Evolutionary conservation across 176 grass and related monocot species (phyloP).

Genomic region (sorghum (Sorghum bicolor)): DNA sequence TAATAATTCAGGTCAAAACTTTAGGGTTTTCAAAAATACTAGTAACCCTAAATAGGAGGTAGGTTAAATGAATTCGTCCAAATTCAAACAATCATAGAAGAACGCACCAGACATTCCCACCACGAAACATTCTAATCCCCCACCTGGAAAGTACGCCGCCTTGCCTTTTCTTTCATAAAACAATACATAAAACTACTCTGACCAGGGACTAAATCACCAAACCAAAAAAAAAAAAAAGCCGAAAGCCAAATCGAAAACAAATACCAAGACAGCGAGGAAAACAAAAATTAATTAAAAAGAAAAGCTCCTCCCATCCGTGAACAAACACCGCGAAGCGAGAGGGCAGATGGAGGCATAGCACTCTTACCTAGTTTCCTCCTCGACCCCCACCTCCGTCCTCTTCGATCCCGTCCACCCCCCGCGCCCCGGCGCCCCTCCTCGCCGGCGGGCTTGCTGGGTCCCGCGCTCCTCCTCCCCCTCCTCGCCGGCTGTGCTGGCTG

Average conservation of each 20-base stretch:
- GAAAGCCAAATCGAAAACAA: conserved; percentile 48
- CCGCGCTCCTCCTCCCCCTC: neutral
- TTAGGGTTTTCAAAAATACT: too few species aligned
- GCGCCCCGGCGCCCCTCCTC: neutral
- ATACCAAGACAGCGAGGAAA: conserved; percentile 25
- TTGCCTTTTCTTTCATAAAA: conserved; percentile 17
- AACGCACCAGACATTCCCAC: conserved; percentile 5
- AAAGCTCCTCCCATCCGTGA: neutral
- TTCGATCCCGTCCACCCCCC: conserved; percentile 23
- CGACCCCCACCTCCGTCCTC: neutral
- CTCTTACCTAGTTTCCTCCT: neutral
- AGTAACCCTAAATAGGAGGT: neutral
- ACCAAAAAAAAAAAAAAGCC: conserved; percentile 22
- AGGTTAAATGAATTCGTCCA: neutral
- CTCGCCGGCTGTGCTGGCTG: neutral
- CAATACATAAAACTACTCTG: conserved; percentile 28
- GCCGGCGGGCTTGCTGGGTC: neutral
- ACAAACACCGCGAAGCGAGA: conserved; percentile 8
- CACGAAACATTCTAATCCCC: conserved; percentile 27
- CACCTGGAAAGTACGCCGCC: conserved; percentile 42
- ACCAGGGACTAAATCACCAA: conserved; percentile 26
- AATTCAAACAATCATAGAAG: neutral
- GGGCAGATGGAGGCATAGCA: conserved; percentile 41
- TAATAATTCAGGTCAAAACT: too few species aligned
- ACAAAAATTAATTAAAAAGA: neutral